phyloP scores from a whole-genome alignment of 371 early-diverging fungal genomes.

The Dichotomocladium elegans region DNA sequence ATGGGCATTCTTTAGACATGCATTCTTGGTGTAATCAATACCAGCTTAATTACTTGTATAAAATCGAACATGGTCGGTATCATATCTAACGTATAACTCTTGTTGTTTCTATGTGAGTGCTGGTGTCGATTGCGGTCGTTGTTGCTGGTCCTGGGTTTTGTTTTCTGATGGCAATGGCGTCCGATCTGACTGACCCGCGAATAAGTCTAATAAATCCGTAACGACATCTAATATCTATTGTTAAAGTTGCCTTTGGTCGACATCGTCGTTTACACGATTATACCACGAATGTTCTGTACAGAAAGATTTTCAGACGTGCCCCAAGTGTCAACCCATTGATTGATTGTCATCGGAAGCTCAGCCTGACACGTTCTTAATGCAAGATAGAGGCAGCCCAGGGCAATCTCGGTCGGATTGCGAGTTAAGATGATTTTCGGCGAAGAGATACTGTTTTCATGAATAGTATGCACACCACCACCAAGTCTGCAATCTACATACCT shows the following conservation, averaged over 20 bases:
- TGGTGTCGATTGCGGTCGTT: background rate
- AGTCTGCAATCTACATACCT: too few species aligned
- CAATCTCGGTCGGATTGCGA: slow-evolving; percentile 32
- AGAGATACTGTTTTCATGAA: slow-evolving; percentile 21
- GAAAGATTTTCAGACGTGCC: slow-evolving; percentile 44
- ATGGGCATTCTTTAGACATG: slow-evolving; percentile 18
- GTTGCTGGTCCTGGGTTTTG: too few species aligned
- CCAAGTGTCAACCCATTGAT: slow-evolving; percentile 43
- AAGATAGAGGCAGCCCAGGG: slow-evolving; percentile 44
- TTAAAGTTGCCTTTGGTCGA: background rate
- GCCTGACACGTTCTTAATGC: slow-evolving; percentile 30
- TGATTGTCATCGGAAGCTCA: slow-evolving; percentile 41
- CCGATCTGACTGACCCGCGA: too few species aligned
- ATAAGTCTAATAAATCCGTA: slow-evolving; percentile 32
- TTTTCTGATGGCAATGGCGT: too few species aligned
- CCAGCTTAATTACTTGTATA: too few species aligned
- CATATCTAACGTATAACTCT: too few species aligned
- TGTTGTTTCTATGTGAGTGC: background rate
- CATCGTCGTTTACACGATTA: background rate
- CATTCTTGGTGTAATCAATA: too few species aligned
- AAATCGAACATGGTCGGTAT: background rate
- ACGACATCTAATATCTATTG: slow-evolving; percentile 21
- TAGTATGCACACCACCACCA: too few species aligned
- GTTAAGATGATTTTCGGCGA: slow-evolving; percentile 37
- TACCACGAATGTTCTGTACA: slow-evolving; percentile 42